Percentiles rank a stretch among this genome's conserved stretches.
phyloP scores from a whole-genome alignment of 495 filamentous ascomycete species.

The Talaromyces stipitatus region DNA sequence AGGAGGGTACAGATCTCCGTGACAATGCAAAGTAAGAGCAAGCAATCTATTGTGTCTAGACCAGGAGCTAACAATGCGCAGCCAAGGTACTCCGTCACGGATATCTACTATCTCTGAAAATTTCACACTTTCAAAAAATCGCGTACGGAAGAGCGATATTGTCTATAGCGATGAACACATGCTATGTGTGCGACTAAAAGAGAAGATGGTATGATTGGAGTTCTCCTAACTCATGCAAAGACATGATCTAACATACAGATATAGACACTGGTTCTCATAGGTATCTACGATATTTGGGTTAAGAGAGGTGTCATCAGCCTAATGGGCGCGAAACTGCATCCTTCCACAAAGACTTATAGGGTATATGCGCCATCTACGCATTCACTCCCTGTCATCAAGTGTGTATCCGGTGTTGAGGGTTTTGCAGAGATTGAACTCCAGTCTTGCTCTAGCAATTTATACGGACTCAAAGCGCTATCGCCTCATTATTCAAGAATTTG shows the following conservation, averaged over 20 bases:
- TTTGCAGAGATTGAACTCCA: slow-evolving; percentile 43
- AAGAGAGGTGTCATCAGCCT: slow-evolving; percentile 55
- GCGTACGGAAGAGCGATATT: slow-evolving; percentile 31
- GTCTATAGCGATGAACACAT: slow-evolving; percentile 32
- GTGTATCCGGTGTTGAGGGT: slow-evolving; percentile 37
- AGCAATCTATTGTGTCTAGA: background rate
- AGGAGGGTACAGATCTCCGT: slow-evolving; percentile 17
- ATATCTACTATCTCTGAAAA: slow-evolving; percentile 26
- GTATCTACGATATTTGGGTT: slow-evolving; percentile 67
- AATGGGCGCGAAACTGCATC: slow-evolving; percentile 55
- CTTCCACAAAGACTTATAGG: slow-evolving; percentile 44
- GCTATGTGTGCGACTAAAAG: slow-evolving; percentile 35
- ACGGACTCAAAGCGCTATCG: slow-evolving; percentile 52
- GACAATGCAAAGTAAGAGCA: background rate
- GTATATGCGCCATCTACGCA: slow-evolving; percentile 72
- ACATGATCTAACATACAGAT: background rate
- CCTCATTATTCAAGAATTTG: slow-evolving; percentile 69
- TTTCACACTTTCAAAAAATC: slow-evolving; percentile 35
- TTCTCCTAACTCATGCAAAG: background rate
- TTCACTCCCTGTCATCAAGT: slow-evolving; percentile 64
- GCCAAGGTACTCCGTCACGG: slow-evolving; percentile 28
- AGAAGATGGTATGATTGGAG: slow-evolving; percentile 28
- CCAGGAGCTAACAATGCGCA: slow-evolving; percentile 11
- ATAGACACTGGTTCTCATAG: slow-evolving; percentile 60
- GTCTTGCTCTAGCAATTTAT: slow-evolving; percentile 47